phyloP scores from a whole-genome alignment of 495 filamentous ascomycete species.

The Trichoderma asperelloides region DNA sequence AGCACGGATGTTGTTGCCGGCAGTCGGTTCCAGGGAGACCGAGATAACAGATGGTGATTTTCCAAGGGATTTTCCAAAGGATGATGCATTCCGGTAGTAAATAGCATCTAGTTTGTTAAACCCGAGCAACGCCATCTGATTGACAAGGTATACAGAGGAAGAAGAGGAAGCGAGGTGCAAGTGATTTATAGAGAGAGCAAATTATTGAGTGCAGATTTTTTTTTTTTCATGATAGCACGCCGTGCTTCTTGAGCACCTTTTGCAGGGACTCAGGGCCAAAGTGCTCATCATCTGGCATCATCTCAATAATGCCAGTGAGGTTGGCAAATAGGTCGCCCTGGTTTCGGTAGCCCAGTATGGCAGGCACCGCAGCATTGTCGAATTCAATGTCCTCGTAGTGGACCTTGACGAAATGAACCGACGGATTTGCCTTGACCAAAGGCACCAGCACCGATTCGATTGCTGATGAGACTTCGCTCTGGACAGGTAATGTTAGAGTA shows the following conservation, averaged over 20 bases:
- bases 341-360: slow-evolving; percentile 77
- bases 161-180: not conserved
- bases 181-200: not conserved
- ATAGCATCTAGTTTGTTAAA: not conserved
- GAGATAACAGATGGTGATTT: not conserved
- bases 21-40: not conserved
- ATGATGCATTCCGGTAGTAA: not conserved
- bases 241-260: slow-evolving; percentile 36
- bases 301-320: slow-evolving; percentile 73
- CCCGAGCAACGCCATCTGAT: not conserved
- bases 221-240: slow-evolving; percentile 27
- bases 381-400: slow-evolving; percentile 93
- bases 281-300: slow-evolving; percentile 61
- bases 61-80: not conserved
- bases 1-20: not conserved
- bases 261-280: slow-evolving; percentile 43
- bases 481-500: slow-evolving; percentile 8
- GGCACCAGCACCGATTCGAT: slow-evolving; percentile 69
- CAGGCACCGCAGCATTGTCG: slow-evolving; percentile 80
- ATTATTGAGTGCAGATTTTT: not conserved
- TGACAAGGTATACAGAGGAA: slow-evolving; percentile 1
- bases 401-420: slow-evolving; percentile 80
- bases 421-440: slow-evolving; percentile 58
- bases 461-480: slow-evolving; percentile 66
- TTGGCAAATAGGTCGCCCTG: slow-evolving; percentile 85